Percentiles rank a stretch among this genome's conserved stretches.
Conservation (phyloP, 2,329 filamentous ascomycete genomes). For the Pseudocercospora eumusae region DNA sequence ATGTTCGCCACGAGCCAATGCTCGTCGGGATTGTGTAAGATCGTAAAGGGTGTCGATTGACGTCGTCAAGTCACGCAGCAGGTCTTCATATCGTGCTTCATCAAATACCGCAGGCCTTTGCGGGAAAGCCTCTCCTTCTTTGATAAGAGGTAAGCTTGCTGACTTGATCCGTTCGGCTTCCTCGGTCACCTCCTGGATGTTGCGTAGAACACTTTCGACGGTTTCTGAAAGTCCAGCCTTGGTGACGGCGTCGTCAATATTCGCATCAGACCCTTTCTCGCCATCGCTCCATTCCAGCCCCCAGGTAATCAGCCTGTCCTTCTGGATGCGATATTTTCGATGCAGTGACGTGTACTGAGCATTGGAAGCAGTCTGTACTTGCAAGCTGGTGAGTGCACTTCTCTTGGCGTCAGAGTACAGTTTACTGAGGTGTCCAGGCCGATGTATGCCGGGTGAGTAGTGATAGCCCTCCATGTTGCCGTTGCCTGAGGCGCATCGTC, state of each 20-base stretch:
- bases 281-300: slow-evolving; percentile 79
- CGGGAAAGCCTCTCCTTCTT: slow-evolving; percentile 39
- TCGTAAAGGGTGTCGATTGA: slow-evolving; percentile 81
- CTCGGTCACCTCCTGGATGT: slow-evolving; percentile 76
- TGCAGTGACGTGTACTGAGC: slow-evolving; percentile 72
- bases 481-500: slow-evolving; percentile 13
- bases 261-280: slow-evolving; percentile 61
- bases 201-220: slow-evolving; percentile 75
- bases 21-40: slow-evolving; percentile 65
- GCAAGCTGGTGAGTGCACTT: slow-evolving; percentile 61
- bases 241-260: slow-evolving; percentile 71
- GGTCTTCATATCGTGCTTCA: slow-evolving; percentile 71
- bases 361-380: slow-evolving; percentile 58
- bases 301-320: slow-evolving; percentile 76
- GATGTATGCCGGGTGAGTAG: slow-evolving; percentile 23
- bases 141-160: slow-evolving; percentile 36
- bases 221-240: slow-evolving; percentile 71
- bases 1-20: slow-evolving; percentile 43
- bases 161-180: slow-evolving; percentile 72
- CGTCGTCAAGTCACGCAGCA: slow-evolving; percentile 71
- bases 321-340: slow-evolving; percentile 76
- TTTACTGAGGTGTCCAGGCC: slow-evolving; percentile 56
- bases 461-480: slow-evolving; percentile 18
- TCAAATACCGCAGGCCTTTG: slow-evolving; percentile 57
- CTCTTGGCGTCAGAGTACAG: slow-evolving; percentile 82